Evolutionary conservation across 2,329 filamentous ascomycete genomes (phyloP), one percentile per base, ranked within the genome.

Genomic region (Hyphodiscus sp.): DNA sequence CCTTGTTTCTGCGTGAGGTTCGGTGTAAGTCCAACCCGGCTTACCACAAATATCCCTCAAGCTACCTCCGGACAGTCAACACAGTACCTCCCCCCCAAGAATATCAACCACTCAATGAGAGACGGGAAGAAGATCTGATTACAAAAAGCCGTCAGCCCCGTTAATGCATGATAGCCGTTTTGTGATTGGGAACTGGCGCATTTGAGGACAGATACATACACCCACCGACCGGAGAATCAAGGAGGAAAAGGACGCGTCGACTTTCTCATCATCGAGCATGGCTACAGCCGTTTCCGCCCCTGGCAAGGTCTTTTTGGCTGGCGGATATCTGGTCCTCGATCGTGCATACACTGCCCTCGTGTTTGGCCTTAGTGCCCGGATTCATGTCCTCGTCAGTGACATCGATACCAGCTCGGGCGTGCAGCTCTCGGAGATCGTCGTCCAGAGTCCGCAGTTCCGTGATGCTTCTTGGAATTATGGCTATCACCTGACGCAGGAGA

Each of bases 321-420:
- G 94, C 59, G 94, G 94, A 57, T 99, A 97, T 72, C 83, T 97
- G 45, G 92, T 96, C 20, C 84, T 99, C 45, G 92, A 97, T 74
- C 83, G 89, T 57, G 76, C 80, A 57, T 91, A 96, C 71, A 94
- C 87, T 2, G 92, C 86, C 26, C 73, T 89, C 51, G 79, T 89
- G 57, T 79, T 86, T 65, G 83, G 83, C 29, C 78, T 88, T 53
- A 80, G 80, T 65, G 82, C 85, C 45, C 76, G 85, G 59, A 85
- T 89, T 72, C 84, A 84, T 61, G 79, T 85, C 56, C 68, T 86
- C 54, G 80, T 82, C 9, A 71, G 74, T 48, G 75, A 78, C 58
- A 80, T 83, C 60, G 72, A 71, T 59, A 79, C 81, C 16, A 82
- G 77, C 58, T 75, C 79, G 41, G 85, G 85, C 20, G 82, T 90